A percentile compares a stretch with the other conserved stretches of the same genome.
phyloP scores from a whole-genome alignment of 2,329 filamentous ascomycete genomes.

The Xylaria sp. region DNA sequence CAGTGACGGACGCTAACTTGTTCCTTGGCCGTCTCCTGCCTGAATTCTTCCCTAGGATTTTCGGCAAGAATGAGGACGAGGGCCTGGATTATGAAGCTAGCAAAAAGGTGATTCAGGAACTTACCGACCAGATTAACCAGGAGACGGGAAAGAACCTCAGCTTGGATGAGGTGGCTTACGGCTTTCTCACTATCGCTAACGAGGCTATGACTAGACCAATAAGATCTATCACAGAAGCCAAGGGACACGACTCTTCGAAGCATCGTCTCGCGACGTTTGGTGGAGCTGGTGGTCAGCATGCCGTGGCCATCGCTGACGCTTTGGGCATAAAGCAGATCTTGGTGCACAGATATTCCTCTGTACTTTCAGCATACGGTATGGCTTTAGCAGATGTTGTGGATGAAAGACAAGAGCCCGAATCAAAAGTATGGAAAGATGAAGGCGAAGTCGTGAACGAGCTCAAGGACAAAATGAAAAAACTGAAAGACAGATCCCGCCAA shows the following conservation, averaged over 20 bases:
- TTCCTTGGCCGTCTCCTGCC: slow-evolving; percentile 86
- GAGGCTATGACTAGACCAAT: slow-evolving; percentile 94
- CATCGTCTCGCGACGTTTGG: slow-evolving; percentile 94
- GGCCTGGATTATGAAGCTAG: slow-evolving; percentile 81
- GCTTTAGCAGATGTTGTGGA: slow-evolving; percentile 93
- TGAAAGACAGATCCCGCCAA: slow-evolving; percentile 78
- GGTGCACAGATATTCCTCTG: slow-evolving; percentile 87
- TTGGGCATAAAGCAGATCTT: slow-evolving; percentile 87
- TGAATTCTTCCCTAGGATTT: slow-evolving; percentile 95
- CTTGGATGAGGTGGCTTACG: slow-evolving; percentile 86
- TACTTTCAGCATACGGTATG: slow-evolving; percentile 93
- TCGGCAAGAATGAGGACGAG: slow-evolving; percentile 88
- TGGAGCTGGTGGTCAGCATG: slow-evolving; percentile 90
- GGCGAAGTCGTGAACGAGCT: slow-evolving; percentile 71
- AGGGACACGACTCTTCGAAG: slow-evolving; percentile 89
- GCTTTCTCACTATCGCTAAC: slow-evolving; percentile 90
- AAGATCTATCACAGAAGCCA: slow-evolving; percentile 88
- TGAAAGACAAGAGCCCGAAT: slow-evolving; percentile 83
- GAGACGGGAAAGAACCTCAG: slow-evolving; percentile 79
- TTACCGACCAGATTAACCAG: slow-evolving; percentile 80
- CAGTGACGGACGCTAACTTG: slow-evolving; percentile 93
- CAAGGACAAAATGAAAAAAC: slow-evolving; percentile 77
- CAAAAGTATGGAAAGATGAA: slow-evolving; percentile 69
- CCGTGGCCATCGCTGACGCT: slow-evolving; percentile 88
- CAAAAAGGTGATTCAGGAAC: slow-evolving; percentile 76